These are phyloP conservation scores for Serendipita sp. DNA, from an alignment of 768 basidiomycete species.

Conservation along the genomic window DNA sequence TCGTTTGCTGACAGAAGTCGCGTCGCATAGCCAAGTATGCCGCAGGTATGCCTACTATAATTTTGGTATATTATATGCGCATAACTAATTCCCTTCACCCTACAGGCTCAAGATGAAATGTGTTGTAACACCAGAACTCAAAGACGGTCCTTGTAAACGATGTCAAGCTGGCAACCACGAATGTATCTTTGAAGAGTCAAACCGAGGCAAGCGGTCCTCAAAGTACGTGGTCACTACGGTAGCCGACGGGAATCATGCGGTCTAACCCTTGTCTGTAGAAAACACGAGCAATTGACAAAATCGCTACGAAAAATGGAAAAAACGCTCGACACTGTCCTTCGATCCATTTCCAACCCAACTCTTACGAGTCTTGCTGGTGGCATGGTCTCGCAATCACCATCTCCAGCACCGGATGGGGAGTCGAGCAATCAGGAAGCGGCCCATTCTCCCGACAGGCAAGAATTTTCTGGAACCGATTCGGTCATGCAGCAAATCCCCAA, in stretches of 20 bases:
- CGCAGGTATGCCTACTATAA: too few relatives aligned
- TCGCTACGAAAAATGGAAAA: constrained; percentile 83
- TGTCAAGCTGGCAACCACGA: constrained; percentile 67
- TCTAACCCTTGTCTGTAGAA: constrained; percentile 29
- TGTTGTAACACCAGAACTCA: constrained; percentile 49
- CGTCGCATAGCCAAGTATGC: too few relatives aligned
- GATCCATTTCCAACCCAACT: constrained; percentile 73
- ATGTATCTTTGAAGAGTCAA: constrained; percentile 93
- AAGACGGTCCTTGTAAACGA: constrained; percentile 76
- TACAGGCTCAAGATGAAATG: constrained; percentile 82
- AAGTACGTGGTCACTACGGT: constrained; percentile 35
- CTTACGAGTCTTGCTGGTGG: constrained; percentile 39
- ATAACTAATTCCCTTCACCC: too few relatives aligned
- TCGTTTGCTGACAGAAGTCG: too few relatives aligned
- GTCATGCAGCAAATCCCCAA: constrained; percentile 16
- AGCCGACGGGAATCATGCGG: constrained; percentile 18
- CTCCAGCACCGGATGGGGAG: constrained; percentile 30
- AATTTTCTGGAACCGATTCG: constrained; percentile 11
- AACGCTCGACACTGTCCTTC: constrained; percentile 80
- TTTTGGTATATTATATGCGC: too few relatives aligned
- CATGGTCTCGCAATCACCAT: constrained; percentile 69
- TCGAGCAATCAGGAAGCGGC: constrained; percentile 28
- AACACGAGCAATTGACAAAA: constrained; percentile 66
- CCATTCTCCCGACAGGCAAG: background rate
- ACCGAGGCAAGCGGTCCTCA: constrained; percentile 78